Evolutionary conservation across 129 eudicot species (phyloP), one percentile per base, ranked within the genome.

Genomic region (Smallanthus sonchifolius): DNA sequence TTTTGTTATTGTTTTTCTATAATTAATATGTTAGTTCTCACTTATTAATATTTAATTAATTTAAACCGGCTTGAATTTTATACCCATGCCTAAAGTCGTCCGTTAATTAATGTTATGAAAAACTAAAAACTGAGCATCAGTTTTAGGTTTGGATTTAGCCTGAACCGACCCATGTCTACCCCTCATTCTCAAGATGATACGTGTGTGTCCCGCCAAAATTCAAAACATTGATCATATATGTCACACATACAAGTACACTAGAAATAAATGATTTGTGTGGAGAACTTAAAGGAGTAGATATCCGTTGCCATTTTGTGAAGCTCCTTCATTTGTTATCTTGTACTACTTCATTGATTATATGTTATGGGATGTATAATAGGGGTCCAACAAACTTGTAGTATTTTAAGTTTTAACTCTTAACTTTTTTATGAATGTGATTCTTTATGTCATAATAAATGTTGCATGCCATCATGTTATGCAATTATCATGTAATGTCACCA

Each of bases 261-360:
- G 83, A 65, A 73, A 54, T 79, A 72, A 79, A 73, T 79, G 83
- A 73, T 42, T 65, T 51, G 66, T 70, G 82, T 78, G 82, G 40
- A 39, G 74, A 76, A 66, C 28, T 39, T 44, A 75, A 49, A 20
- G 67, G 66, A 52, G 71, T 77, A 69, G 71, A 77, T 77, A 77
- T 77, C 61, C 54, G 77, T 60, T 71, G 73, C 67, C 73, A 63
- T 65, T 79, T 72, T 73, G 74, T 79, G 51, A 65, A 72, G 70
- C 20, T 34, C 63, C 73, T 34, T 35, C 73, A 65, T 72, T 72
- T 73, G 83, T 79, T 10, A 72, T 17, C 8, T 65, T 79, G 83
- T 79, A 72, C 78, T 65, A 79, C 55, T 79, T 52, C 83, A 79
- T 79, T 79, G 54, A 79, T 72, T 72, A 79, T 79, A 65, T 73